Evolutionary conservation across 2,329 filamentous ascomycete species (phyloP).

Genomic region (Colletotrichum spaethianum): DNA sequence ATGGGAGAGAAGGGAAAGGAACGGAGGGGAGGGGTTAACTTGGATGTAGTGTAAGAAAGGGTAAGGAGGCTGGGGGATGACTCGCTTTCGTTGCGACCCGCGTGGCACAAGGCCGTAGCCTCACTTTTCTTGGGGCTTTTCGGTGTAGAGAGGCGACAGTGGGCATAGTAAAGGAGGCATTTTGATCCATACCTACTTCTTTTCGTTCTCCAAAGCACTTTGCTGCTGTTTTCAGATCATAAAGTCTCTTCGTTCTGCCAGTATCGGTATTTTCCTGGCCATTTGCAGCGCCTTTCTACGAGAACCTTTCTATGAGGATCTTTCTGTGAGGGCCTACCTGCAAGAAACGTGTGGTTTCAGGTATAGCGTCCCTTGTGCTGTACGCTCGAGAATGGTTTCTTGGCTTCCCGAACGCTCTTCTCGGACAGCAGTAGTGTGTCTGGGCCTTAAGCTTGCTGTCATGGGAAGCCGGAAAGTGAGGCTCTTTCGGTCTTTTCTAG

Average conservation of each 20-base stretch:
- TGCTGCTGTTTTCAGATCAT: conserved; percentile 3
- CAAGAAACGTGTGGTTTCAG: not conserved
- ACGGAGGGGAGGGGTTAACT: not conserved
- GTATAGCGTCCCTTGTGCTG: not conserved
- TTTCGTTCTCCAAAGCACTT: conserved; percentile 2
- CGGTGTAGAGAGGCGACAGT: conserved; percentile 11
- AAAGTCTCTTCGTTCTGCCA: not conserved
- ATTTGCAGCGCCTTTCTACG: not conserved
- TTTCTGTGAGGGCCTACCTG: not conserved
- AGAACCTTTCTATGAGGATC: not conserved
- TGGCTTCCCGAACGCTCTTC: not conserved
- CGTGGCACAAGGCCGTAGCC: conserved; percentile 9
- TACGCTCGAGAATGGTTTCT: not conserved
- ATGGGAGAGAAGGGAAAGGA: not conserved
- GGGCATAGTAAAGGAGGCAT: not conserved
- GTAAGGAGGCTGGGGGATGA: not conserved
- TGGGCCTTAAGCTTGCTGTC: not conserved
- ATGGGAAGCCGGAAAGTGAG: not conserved
- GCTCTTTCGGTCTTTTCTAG: not conserved
- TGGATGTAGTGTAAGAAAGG: conserved; percentile 9
- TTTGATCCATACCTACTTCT: conserved; percentile 23
- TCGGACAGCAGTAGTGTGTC: not conserved
- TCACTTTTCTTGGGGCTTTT: not conserved
- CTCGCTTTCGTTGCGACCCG: not conserved
- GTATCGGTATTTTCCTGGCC: not conserved